Percentiles rank a stretch among this genome's conserved stretches.
Evolutionary conservation across 495 filamentous ascomycete genomes (phyloP).

Genomic region (Baudoinia panamericana): DNA sequence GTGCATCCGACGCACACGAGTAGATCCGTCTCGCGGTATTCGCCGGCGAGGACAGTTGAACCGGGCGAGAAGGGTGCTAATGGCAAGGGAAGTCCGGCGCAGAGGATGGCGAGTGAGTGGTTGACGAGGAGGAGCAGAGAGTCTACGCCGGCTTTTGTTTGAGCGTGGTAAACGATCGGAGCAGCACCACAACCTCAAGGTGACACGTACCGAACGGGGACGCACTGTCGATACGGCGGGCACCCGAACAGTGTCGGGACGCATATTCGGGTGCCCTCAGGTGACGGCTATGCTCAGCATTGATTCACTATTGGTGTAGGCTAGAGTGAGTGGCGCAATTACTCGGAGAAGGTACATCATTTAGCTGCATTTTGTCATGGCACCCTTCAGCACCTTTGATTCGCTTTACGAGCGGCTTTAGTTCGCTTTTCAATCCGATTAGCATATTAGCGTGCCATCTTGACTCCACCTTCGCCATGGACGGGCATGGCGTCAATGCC

Average conservation of each 20-base stretch:
- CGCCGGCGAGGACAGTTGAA: constrained; percentile 1
- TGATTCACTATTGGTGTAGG: too few relatives aligned
- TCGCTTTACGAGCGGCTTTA: too few relatives aligned
- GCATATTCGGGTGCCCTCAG: too few relatives aligned
- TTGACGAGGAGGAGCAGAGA: constrained; percentile 20
- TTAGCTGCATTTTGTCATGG: neutral
- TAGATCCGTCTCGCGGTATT: constrained; percentile 6
- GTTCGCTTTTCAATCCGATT: too few relatives aligned
- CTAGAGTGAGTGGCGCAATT: too few relatives aligned
- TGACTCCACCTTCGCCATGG: too few relatives aligned
- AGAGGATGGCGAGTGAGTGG: constrained; percentile 24
- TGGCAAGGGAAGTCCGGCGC: constrained; percentile 21
- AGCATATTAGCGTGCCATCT: too few relatives aligned
- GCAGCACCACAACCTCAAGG: constrained; percentile 1
- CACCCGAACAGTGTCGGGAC: too few relatives aligned
- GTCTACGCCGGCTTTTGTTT: constrained; percentile 19
- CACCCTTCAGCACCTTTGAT: neutral
- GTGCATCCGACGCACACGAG: constrained; percentile 6
- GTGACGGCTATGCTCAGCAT: too few relatives aligned
- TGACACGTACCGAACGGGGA: constrained; percentile 1
- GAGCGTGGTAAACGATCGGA: constrained; percentile 2
- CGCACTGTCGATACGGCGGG: too few relatives aligned
- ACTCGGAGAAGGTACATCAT: too few relatives aligned
- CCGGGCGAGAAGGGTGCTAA: neutral
- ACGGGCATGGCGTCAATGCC: too few relatives aligned